Conservation (phyloP, 192 early-diverging fungal genomes). For the Geosiphon pyriformis region DNA sequence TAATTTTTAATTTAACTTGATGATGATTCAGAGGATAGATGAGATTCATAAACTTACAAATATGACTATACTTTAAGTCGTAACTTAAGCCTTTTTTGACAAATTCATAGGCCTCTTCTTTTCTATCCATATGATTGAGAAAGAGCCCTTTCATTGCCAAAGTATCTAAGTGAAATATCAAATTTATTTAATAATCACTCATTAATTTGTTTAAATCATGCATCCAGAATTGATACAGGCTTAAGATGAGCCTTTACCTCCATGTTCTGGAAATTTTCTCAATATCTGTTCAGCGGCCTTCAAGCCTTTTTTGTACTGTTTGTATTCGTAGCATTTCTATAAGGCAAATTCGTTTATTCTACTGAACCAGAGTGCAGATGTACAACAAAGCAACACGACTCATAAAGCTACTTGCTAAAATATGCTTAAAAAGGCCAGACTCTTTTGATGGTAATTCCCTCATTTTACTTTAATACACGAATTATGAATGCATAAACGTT, state of each 20-base stretch:
- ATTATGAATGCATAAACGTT: no score
- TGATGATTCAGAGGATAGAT: neutral
- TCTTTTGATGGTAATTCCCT: constrained; percentile 69
- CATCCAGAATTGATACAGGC: neutral
- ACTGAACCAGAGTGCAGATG: neutral
- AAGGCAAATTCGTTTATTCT: neutral
- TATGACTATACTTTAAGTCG: constrained; percentile 71
- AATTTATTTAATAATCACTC: neutral
- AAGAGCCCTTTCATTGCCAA: constrained; percentile 95
- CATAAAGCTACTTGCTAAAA: constrained; percentile 48
- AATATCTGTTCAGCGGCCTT: constrained; percentile 88
- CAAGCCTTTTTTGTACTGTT: constrained; percentile 93
- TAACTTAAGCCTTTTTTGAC: constrained; percentile 81
- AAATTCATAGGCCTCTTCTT: constrained; percentile 82
- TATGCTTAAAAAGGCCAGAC: constrained; percentile 61
- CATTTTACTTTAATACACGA: constrained; percentile 30
- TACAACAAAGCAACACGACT: constrained; percentile 6
- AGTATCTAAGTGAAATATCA: constrained; percentile 57
- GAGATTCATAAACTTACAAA: constrained; percentile 55
- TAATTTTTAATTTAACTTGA: neutral
- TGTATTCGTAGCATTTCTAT: constrained; percentile 90
- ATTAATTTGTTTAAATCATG: neutral
- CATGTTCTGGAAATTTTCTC: constrained; percentile 90
- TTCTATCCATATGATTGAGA: constrained; percentile 80
- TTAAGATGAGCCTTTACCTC: constrained; percentile 43